phyloP scores from a whole-genome alignment of 2,329 filamentous ascomycete species.

The Talaromyces sp. region DNA sequence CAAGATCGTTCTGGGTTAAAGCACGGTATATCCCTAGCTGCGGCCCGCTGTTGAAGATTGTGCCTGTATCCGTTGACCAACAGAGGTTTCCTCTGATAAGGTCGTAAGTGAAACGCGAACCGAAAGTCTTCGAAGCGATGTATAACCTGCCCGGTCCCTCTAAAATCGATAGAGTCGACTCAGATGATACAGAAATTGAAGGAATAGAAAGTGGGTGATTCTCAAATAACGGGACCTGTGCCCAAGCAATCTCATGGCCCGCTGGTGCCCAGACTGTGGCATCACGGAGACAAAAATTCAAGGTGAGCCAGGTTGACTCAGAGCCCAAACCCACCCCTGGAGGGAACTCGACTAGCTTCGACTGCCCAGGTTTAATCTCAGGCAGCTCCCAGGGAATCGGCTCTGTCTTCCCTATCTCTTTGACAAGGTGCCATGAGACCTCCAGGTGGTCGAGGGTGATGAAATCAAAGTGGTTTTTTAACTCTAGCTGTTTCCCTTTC shows the following conservation, averaged over 20 bases:
- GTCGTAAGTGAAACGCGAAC: constrained; percentile 38
- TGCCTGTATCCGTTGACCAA: constrained; percentile 39
- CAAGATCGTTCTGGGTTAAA: constrained; percentile 34
- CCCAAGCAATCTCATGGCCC: constrained; percentile 58
- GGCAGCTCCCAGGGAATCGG: constrained; percentile 36
- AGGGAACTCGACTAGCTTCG: background rate
- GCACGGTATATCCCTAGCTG: constrained; percentile 52
- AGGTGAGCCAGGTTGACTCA: constrained; percentile 49
- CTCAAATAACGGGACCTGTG: constrained; percentile 36
- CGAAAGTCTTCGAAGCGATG: constrained; percentile 17
- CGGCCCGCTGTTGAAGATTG: constrained; percentile 25
- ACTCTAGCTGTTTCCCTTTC: background rate
- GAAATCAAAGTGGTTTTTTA: constrained; percentile 52
- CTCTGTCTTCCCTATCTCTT: constrained; percentile 27
- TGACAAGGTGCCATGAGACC: constrained; percentile 25
- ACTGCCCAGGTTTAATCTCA: constrained; percentile 17
- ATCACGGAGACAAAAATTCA: constrained; percentile 47
- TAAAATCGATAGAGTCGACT: background rate
- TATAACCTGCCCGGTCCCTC: background rate
- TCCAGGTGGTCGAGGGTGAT: constrained; percentile 44
- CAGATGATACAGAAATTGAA: background rate
- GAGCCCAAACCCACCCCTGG: background rate
- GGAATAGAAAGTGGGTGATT: background rate
- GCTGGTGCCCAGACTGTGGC: constrained; percentile 52
- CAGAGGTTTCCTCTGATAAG: constrained; percentile 1